Evolutionary conservation across 352 stramenopile genomes (phyloP).

Genomic region (Phytopythium vexans): DNA sequence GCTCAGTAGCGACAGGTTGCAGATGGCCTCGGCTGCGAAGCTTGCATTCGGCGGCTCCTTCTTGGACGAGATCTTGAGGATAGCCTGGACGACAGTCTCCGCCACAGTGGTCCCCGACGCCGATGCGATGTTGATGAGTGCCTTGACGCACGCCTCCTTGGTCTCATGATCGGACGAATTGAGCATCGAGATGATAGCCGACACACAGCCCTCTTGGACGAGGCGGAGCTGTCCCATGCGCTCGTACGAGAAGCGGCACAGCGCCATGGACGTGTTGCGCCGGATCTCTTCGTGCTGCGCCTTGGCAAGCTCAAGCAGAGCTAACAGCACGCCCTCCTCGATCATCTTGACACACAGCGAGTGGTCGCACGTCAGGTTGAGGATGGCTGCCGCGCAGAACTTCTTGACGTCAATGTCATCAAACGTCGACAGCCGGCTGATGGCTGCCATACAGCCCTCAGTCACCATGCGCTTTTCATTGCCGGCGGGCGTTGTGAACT

Average conservation of each 20-base stretch:
- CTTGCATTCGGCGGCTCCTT: constrained; percentile 51
- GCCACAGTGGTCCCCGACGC: constrained; percentile 53
- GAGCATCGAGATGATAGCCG: constrained; percentile 81
- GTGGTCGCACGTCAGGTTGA: constrained; percentile 69
- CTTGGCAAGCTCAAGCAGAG: constrained; percentile 74
- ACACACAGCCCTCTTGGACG: constrained; percentile 80
- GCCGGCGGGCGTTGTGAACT: constrained; percentile 62
- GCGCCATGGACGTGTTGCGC: constrained; percentile 77
- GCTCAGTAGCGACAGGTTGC: constrained; percentile 70
- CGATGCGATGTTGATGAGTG: constrained; percentile 82
- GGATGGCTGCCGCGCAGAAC: constrained; percentile 75
- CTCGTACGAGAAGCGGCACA: constrained; percentile 84
- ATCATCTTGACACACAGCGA: constrained; percentile 51
- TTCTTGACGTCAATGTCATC: constrained; percentile 82
- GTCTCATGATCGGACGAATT: constrained; percentile 77
- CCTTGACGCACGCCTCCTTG: constrained; percentile 82
- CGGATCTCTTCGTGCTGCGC: constrained; percentile 76
- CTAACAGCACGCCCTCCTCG: constrained; percentile 70
- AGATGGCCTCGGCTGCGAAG: constrained; percentile 74
- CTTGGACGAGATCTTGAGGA: constrained; percentile 71
- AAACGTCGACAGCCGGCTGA: constrained; percentile 72
- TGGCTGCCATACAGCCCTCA: constrained; percentile 70
- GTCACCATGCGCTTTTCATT: constrained; percentile 75
- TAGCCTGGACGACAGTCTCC: constrained; percentile 74
- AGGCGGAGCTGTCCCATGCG: constrained; percentile 61